Evolutionary conservation across 805 yeast species (phyloP).

Genomic region (Ogataea methanolica): DNA sequence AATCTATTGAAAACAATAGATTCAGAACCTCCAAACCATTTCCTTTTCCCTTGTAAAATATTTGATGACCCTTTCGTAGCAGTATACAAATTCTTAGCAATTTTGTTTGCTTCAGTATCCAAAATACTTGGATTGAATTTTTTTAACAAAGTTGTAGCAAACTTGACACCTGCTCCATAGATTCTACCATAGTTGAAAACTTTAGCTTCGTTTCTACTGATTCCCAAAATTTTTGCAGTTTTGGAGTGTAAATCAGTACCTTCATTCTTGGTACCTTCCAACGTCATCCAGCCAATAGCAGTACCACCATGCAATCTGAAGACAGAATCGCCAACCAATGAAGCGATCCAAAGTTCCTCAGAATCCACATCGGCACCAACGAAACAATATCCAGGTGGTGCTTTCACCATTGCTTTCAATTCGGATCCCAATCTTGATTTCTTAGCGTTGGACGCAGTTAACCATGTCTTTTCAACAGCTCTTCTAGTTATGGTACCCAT

Average conservation of each 20-base stretch:
- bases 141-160: conserved; percentile 78
- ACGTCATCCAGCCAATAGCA: conserved; percentile 98
- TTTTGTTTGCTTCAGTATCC: conserved; percentile 59
- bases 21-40: conserved; percentile 90
- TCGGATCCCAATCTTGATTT: conserved; percentile 85
- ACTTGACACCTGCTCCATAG: conserved; percentile 94
- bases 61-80: conserved; percentile 74
- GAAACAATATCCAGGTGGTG: conserved; percentile 85
- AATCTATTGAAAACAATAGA: conserved; percentile 85
- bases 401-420: conserved; percentile 76
- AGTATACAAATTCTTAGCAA: conserved; percentile 65
- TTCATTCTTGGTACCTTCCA: conserved; percentile 88
- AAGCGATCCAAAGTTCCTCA: conserved; percentile 97
- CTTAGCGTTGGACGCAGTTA: conserved; percentile 95
- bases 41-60: conserved; percentile 14
- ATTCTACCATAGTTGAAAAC: conserved; percentile 95
- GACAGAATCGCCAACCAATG: conserved; percentile 87
- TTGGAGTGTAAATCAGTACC: conserved; percentile 95
- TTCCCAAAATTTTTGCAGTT: conserved; percentile 86
- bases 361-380: conserved; percentile 99
- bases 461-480: conserved; percentile 96
- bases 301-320: conserved; percentile 92
- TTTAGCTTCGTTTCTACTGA: conserved; percentile 88
- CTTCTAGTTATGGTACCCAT: conserved; percentile 98
- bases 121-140: conserved; percentile 72